Conservation (phyloP, 2,329 filamentous ascomycete genomes). For the Periglandula ipomoeae region DNA sequence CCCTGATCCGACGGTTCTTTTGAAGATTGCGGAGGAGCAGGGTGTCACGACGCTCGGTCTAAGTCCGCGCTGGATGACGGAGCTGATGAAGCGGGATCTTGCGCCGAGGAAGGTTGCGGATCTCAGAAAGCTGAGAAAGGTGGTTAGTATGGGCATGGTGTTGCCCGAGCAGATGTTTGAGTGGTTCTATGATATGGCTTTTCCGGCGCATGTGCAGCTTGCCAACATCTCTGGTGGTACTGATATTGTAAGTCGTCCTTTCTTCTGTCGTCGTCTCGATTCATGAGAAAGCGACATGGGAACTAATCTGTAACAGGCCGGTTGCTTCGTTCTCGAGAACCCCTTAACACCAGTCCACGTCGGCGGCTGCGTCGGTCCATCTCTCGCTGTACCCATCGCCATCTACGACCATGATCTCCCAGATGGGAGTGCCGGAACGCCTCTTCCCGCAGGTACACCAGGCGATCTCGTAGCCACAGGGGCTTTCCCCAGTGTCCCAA, state of each 20-base stretch:
- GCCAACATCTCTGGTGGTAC: conserved; percentile 71
- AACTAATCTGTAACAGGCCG: conserved; percentile 29
- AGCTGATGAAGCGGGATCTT: conserved; percentile 56
- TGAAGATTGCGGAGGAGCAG: conserved; percentile 53
- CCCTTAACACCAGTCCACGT: conserved; percentile 57
- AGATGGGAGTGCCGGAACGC: conserved; percentile 29
- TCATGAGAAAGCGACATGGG: too few species aligned
- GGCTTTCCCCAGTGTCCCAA: conserved; percentile 68
- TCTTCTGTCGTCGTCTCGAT: too few species aligned
- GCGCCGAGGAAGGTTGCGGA: conserved; percentile 53
- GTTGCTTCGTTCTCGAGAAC: conserved; percentile 56
- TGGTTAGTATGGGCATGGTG: conserved; percentile 75
- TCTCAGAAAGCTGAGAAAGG: conserved; percentile 48
- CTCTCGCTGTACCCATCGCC: conserved; percentile 40
- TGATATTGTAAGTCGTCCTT: conserved; percentile 50
- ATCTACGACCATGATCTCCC: conserved; percentile 56
- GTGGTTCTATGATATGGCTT: conserved; percentile 67
- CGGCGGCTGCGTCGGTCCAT: conserved; percentile 42
- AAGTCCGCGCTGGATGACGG: conserved; percentile 68
- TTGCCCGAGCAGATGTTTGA: conserved; percentile 67
- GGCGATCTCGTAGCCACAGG: conserved; percentile 66
- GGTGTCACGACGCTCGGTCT: conserved; percentile 65
- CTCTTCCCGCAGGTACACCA: conserved; percentile 48
- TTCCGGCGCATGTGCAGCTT: conserved; percentile 58
- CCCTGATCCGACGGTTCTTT: conserved; percentile 54